phyloP scores from a whole-genome alignment of 2,329 filamentous ascomycete genomes.

The Tolypocladium ophioglossoides region DNA sequence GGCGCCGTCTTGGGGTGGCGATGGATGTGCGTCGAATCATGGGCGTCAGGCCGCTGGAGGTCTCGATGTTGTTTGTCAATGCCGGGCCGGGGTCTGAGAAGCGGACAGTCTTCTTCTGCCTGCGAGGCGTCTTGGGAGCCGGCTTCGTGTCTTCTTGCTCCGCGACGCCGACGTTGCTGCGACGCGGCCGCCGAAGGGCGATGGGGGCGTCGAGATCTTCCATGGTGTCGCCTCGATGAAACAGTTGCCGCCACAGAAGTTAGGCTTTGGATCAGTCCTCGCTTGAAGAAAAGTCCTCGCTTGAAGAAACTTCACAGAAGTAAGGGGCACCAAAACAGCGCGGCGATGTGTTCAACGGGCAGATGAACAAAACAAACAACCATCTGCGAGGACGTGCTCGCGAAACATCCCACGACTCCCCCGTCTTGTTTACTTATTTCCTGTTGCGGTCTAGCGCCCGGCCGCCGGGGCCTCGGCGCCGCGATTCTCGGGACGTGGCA shows the following conservation, averaged over 20 bases:
- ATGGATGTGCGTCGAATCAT: constrained; percentile 44
- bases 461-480: constrained; percentile 11
- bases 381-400: not conserved
- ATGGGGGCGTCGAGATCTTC: constrained; percentile 36
- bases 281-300: not conserved
- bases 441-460: constrained; percentile 24
- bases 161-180: constrained; percentile 25
- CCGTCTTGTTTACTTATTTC: constrained; percentile 36
- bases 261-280: not conserved
- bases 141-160: constrained; percentile 8
- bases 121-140: constrained; percentile 18
- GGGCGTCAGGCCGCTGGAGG: constrained; percentile 45
- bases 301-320: not conserved
- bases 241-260: not conserved
- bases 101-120: constrained; percentile 38
- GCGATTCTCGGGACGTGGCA: constrained; percentile 12
- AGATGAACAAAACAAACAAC: not conserved
- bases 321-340: not conserved
- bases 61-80: constrained; percentile 1
- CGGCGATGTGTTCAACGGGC: not conserved
- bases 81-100: constrained; percentile 47
- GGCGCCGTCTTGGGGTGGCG: constrained; percentile 25
- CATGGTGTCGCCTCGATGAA: constrained; percentile 14
- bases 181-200: constrained; percentile 43
- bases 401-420: not conserved